Evolutionary conservation across 208 protist genomes (phyloP).

Genomic region (Leishmania arabica): DNA sequence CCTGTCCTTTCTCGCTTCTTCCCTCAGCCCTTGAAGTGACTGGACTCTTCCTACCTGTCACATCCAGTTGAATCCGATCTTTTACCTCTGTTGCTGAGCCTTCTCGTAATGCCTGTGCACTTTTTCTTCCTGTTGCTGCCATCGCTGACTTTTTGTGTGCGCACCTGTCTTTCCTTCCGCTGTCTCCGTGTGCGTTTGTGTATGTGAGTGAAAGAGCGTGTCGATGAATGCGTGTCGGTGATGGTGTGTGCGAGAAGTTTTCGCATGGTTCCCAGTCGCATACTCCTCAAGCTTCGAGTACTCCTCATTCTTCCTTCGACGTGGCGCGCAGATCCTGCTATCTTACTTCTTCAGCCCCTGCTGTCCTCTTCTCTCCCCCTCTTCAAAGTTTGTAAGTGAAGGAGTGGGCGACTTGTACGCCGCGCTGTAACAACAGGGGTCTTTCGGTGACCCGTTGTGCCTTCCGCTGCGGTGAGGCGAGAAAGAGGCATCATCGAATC

Average conservation of each 20-base stretch:
- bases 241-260: background rate
- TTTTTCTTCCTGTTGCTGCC: background rate
- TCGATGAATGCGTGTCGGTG: background rate
- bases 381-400: background rate
- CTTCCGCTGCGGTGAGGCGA: no score
- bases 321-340: background rate
- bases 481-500: background rate
- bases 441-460: background rate
- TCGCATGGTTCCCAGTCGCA: background rate
- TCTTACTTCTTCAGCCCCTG: background rate
- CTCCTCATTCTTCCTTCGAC: slow-evolving; percentile 1
- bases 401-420: background rate
- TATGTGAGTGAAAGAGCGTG: background rate
- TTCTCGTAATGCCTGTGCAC: background rate
- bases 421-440: background rate
- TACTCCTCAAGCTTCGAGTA: slow-evolving; percentile 14
- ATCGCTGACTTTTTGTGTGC: background rate
- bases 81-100: background rate
- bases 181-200: background rate
- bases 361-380: background rate
- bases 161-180: background rate
- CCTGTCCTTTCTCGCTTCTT: background rate
- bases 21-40: background rate
- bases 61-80: background rate
- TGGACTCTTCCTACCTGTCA: background rate